phyloP scores from a whole-genome alignment of 495 filamentous ascomycete species.

The Xylaria castorea region DNA sequence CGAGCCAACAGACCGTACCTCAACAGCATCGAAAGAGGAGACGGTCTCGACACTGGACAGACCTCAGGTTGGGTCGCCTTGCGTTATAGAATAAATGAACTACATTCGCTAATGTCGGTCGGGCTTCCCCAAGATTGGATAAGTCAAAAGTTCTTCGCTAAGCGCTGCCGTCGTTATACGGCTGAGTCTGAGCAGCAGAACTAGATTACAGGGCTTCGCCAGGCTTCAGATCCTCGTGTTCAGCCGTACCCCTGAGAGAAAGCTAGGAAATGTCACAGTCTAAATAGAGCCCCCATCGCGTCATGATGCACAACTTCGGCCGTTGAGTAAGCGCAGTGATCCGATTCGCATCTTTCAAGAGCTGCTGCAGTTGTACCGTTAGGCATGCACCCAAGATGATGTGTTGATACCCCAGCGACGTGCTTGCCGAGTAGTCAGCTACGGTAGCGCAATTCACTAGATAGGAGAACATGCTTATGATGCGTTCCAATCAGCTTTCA shows the following conservation, averaged over 20 bases:
- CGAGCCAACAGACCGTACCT: background rate
- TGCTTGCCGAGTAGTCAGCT: constrained; percentile 8
- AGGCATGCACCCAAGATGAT: constrained; percentile 9
- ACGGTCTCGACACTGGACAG: background rate
- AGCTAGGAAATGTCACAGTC: background rate
- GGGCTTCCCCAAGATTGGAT: background rate
- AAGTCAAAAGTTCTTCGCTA: background rate
- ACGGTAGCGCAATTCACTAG: background rate
- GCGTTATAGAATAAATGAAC: background rate
- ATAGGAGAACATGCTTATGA: background rate
- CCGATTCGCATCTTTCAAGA: background rate
- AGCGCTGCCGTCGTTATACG: background rate
- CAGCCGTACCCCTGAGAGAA: constrained; percentile 8
- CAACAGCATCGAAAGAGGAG: background rate
- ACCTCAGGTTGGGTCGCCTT: background rate
- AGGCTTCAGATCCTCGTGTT: constrained; percentile 6
- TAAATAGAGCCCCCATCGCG: background rate
- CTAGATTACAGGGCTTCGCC: background rate
- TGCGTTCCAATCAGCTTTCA: constrained; percentile 9
- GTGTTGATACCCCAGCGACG: constrained; percentile 1
- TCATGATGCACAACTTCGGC: background rate
- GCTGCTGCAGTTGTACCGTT: background rate
- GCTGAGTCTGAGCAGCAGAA: constrained; percentile 9
- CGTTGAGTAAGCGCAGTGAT: constrained; percentile 7
- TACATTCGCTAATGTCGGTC: constrained; percentile 4